phyloP scores from a whole-genome alignment of 2,329 filamentous ascomycete species.

The Pseudocercospora cruenta region DNA sequence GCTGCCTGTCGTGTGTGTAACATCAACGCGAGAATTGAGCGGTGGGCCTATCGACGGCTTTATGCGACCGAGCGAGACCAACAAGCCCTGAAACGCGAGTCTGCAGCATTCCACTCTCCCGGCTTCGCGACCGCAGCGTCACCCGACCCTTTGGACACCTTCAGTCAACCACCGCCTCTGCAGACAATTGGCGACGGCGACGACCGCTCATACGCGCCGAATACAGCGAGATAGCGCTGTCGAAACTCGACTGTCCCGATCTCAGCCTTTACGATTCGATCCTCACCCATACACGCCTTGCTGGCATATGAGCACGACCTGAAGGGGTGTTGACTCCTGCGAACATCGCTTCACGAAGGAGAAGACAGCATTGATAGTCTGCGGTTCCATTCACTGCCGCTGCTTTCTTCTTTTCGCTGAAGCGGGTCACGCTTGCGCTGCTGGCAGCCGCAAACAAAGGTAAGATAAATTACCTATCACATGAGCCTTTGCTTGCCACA shows the following conservation, averaged over 20 bases:
- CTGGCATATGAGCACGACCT: conserved; percentile 10
- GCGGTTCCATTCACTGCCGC: conserved; percentile 1
- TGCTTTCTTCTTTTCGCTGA: conserved; percentile 14
- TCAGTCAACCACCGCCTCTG: neutral
- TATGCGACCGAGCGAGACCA: conserved; percentile 16
- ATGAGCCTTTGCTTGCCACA: conserved; percentile 9
- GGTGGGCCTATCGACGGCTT: conserved; percentile 3
- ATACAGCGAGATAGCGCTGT: neutral
- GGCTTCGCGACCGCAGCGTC: neutral
- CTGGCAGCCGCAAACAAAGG: conserved; percentile 31
- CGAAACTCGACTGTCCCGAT: neutral
- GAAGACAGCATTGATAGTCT: neutral
- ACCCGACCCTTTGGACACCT: conserved; percentile 12
- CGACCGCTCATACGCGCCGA: neutral
- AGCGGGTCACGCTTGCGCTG: conserved; percentile 28
- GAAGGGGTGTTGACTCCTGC: conserved; percentile 14
- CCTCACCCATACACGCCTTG: conserved; percentile 1
- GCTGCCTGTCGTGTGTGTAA: conserved; percentile 10
- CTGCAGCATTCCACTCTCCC: conserved; percentile 17
- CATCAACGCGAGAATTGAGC: conserved; percentile 10
- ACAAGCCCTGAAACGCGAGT: conserved; percentile 15
- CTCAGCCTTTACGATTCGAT: neutral
- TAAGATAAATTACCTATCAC: conserved; percentile 20
- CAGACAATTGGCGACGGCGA: neutral
- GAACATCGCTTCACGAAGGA: conserved; percentile 1